A percentile compares a stretch with the other conserved stretches of the same genome.
Conservation (phyloP, 192 early-diverging fungal genomes). For the Linnemannia hyalina region DNA sequence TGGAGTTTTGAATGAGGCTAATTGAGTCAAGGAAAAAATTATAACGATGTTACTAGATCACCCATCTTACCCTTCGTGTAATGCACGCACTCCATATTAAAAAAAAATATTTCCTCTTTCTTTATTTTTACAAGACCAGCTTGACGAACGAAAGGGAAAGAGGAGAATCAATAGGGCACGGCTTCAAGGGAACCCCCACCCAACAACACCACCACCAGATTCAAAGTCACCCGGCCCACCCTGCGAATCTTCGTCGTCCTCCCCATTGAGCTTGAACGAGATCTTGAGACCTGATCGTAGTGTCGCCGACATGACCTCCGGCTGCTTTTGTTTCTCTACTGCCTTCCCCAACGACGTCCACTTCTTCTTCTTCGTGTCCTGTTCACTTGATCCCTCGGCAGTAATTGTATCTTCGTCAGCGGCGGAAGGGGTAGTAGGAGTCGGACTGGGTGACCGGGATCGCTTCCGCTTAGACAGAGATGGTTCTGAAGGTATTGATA, state of each 20-base stretch:
- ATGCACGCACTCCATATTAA: neutral
- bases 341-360: neutral
- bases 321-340: neutral
- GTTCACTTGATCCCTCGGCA: neutral
- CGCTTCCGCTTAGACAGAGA: conserved; percentile 1
- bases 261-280: conserved; percentile 16
- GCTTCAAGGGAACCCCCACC: conserved; percentile 23
- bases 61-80: too few relatives aligned
- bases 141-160: too few relatives aligned
- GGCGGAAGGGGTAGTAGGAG: neutral
- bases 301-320: conserved; percentile 19
- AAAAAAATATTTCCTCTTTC: neutral
- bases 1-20: too few relatives aligned
- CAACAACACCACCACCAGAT: conserved; percentile 7
- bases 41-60: too few relatives aligned
- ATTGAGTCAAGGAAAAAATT: too few relatives aligned
- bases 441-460: conserved; percentile 7
- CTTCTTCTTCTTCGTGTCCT: neutral
- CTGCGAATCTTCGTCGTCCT: conserved; percentile 33
- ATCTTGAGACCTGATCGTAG: conserved; percentile 35
- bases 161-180: neutral
- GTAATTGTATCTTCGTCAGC: neutral
- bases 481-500: conserved; percentile 1
- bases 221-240: neutral
- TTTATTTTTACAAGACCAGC: neutral